phyloP scores from a whole-genome alignment of 2,329 filamentous ascomycete species.

The Epichloe sibirici region DNA sequence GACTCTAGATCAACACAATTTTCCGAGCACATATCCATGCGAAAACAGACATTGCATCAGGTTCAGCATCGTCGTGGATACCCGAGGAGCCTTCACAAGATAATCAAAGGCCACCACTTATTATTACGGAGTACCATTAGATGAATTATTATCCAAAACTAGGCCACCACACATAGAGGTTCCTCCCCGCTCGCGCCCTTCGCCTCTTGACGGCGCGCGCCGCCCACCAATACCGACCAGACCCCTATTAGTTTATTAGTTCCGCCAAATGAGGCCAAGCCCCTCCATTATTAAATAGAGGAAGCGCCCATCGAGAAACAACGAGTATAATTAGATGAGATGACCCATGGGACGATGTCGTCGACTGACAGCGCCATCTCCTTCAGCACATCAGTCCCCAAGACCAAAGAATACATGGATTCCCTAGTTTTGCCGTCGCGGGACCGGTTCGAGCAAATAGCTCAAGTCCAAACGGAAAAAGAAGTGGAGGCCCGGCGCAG shows the following conservation, averaged over 20 bases:
- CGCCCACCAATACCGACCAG: not conserved
- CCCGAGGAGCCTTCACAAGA: no score
- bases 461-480: constrained; percentile 33
- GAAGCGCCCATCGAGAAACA: not conserved
- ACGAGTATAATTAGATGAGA: not conserved
- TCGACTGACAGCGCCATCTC: constrained; percentile 7
- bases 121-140: no score
- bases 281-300: not conserved
- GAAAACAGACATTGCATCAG: no score
- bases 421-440: constrained; percentile 34
- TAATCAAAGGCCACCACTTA: no score
- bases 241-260: not conserved
- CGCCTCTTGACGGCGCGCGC: not conserved
- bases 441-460: constrained; percentile 36
- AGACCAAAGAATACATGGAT: constrained; percentile 35
- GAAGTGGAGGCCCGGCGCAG: constrained; percentile 32
- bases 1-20: not conserved
- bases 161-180: no score
- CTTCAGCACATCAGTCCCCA: constrained; percentile 8
- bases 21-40: not conserved
- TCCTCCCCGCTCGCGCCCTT: not conserved
- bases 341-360: constrained; percentile 1
- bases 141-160: no score
- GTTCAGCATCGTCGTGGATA: no score
- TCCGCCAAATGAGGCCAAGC: not conserved